Evolutionary conservation across 1,139 yeast genomes (phyloP).

Genomic region (Candida frijolesensis): DNA sequence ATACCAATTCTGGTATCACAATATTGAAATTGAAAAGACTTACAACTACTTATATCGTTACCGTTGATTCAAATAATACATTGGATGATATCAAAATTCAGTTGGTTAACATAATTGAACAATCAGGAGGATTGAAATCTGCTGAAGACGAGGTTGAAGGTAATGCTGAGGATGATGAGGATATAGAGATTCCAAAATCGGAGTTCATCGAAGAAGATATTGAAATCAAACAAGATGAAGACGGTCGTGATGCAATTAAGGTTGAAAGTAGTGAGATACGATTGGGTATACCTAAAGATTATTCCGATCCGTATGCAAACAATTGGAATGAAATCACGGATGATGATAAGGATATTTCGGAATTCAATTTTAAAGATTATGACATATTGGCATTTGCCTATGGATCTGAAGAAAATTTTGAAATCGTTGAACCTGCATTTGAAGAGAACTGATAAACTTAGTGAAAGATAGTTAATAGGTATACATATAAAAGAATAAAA

Average conservation of each 20-base stretch:
- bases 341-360: constrained; percentile 26
- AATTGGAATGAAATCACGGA: constrained; percentile 40
- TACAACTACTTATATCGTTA: constrained; percentile 46
- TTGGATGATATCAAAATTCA: constrained; percentile 30
- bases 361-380: constrained; percentile 37
- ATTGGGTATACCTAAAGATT: constrained; percentile 47
- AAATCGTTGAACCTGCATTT: constrained; percentile 44
- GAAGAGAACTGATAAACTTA: constrained; percentile 25
- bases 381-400: constrained; percentile 45
- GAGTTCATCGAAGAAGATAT: constrained; percentile 17
- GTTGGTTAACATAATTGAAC: constrained; percentile 41
- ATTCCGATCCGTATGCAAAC: constrained; percentile 39
- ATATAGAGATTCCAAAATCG: constrained; percentile 14
- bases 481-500: background rate
- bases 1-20: constrained; percentile 19
- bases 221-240: constrained; percentile 20
- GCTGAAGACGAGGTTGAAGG: constrained; percentile 19
- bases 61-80: constrained; percentile 27
- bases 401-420: constrained; percentile 36
- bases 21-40: constrained; percentile 48
- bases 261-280: constrained; percentile 24
- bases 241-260: constrained; percentile 8
- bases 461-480: background rate
- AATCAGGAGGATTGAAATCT: constrained; percentile 48
- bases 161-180: constrained; percentile 18